Evolutionary conservation across 768 basidiomycete genomes (phyloP).

Genomic region (Kockovaella imperatae): DNA sequence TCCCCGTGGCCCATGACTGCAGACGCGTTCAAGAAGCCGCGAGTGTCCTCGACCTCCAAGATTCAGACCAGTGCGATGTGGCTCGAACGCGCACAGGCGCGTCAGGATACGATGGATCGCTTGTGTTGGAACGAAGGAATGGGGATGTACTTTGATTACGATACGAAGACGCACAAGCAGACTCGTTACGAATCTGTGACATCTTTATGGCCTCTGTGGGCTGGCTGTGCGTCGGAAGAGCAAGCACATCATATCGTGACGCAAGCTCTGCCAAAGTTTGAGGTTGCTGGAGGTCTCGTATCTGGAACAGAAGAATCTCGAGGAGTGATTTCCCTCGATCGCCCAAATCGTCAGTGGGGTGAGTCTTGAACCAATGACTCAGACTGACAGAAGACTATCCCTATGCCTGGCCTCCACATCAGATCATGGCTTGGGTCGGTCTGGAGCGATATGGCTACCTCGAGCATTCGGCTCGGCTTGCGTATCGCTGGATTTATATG

Average conservation of each 20-base stretch:
- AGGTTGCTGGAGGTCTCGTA: slow-evolving; percentile 88
- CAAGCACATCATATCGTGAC: slow-evolving; percentile 87
- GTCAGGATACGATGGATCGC: slow-evolving; percentile 79
- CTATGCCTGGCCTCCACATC: slow-evolving; percentile 65
- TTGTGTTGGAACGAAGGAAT: slow-evolving; percentile 96
- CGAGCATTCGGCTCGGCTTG: slow-evolving; percentile 83
- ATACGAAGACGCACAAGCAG: slow-evolving; percentile 82
- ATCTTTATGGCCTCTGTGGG: slow-evolving; percentile 92
- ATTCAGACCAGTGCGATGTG: slow-evolving; percentile 77
- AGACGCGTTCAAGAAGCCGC: slow-evolving; percentile 46
- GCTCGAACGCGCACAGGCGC: slow-evolving; percentile 79
- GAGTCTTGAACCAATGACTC: slow-evolving; percentile 12
- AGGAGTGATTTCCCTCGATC: slow-evolving; percentile 87
- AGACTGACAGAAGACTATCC: slow-evolving; percentile 54
- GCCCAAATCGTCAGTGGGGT: slow-evolving; percentile 97
- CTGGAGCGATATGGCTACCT: slow-evolving; percentile 91
- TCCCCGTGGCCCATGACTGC: slow-evolving; percentile 69
- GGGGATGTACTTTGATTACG: slow-evolving; percentile 91
- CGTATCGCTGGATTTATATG: slow-evolving; percentile 99
- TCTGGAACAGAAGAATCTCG: slow-evolving; percentile 95
- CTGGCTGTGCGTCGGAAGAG: slow-evolving; percentile 91
- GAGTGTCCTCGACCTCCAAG: slow-evolving; percentile 29
- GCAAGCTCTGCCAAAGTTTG: slow-evolving; percentile 88
- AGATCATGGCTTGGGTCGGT: slow-evolving; percentile 98
- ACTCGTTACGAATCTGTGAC: slow-evolving; percentile 96